Conservation (phyloP, 2,329 filamentous ascomycete genomes). For the Calonectria leucothoes region DNA sequence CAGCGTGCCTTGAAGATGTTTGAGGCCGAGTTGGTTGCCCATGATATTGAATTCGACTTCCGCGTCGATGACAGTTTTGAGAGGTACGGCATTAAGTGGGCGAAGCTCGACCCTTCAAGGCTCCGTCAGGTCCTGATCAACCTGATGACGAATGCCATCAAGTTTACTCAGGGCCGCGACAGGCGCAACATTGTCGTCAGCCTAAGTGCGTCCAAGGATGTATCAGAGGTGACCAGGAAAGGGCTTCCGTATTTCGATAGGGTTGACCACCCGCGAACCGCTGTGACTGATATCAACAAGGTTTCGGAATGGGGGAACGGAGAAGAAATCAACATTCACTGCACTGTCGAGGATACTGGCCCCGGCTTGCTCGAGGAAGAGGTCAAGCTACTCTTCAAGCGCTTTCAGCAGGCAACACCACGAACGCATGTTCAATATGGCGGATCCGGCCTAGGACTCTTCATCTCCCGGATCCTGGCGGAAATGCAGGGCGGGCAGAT, state of each 20-base stretch:
- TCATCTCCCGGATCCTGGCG: slow-evolving; percentile 81
- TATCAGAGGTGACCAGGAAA: slow-evolving; percentile 53
- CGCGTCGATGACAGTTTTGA: slow-evolving; percentile 75
- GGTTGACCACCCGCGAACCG: slow-evolving; percentile 50
- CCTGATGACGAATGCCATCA: slow-evolving; percentile 75
- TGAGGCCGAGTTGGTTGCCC: slow-evolving; percentile 77
- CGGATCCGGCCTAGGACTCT: slow-evolving; percentile 76
- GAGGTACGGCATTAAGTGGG: slow-evolving; percentile 75
- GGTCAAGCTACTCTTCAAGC: slow-evolving; percentile 73
- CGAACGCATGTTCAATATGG: slow-evolving; percentile 80
- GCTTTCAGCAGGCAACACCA: slow-evolving; percentile 76
- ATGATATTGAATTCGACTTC: slow-evolving; percentile 78
- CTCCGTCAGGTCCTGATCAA: slow-evolving; percentile 83
- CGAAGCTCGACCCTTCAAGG: slow-evolving; percentile 79
- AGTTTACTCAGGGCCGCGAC: slow-evolving; percentile 72
- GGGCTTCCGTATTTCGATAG: slow-evolving; percentile 62
- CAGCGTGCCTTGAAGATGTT: slow-evolving; percentile 82
- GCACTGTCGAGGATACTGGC: slow-evolving; percentile 79
- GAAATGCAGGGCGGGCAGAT: slow-evolving; percentile 84
- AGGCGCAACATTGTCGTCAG: slow-evolving; percentile 71
- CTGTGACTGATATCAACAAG: slow-evolving; percentile 58
- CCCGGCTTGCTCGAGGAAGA: slow-evolving; percentile 74
- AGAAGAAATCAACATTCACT: slow-evolving; percentile 77
- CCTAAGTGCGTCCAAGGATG: slow-evolving; percentile 70
- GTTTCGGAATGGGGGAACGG: slow-evolving; percentile 77